Conservation (phyloP, 2,329 filamentous ascomycete species). For the Fusarium decemcellulare region DNA sequence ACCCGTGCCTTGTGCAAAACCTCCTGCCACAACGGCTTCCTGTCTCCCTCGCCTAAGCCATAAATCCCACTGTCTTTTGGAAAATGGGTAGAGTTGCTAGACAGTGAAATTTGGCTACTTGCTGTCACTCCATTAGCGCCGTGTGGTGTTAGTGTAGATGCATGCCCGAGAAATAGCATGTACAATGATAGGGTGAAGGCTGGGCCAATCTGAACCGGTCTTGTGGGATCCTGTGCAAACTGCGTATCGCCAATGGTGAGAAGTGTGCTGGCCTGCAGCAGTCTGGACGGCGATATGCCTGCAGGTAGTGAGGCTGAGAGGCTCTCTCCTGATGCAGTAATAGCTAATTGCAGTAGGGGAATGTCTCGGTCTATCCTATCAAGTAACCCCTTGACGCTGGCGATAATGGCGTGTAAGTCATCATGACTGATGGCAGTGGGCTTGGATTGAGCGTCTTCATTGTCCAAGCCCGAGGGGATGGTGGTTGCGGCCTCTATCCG, state of each 20-base stretch:
- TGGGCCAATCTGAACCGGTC: slow-evolving; percentile 86
- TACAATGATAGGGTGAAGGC: slow-evolving; percentile 90
- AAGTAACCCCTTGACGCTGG: slow-evolving; percentile 82
- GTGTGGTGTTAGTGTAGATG: slow-evolving; percentile 52
- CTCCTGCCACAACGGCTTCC: slow-evolving; percentile 90
- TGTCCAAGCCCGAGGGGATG: slow-evolving; percentile 66
- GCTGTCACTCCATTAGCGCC: slow-evolving; percentile 2
- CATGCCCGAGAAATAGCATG: slow-evolving; percentile 92
- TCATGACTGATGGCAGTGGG: slow-evolving; percentile 62
- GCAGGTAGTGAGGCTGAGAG: slow-evolving; percentile 84
- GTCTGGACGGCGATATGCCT: slow-evolving; percentile 88
- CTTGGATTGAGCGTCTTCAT: slow-evolving; percentile 56
- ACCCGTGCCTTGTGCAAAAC: slow-evolving; percentile 94
- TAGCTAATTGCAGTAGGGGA: slow-evolving; percentile 91
- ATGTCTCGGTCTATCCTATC: slow-evolving; percentile 90
- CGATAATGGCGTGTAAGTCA: slow-evolving; percentile 79
- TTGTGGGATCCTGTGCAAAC: slow-evolving; percentile 75
- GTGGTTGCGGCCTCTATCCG: slow-evolving; percentile 79
- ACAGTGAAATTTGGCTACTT: neutral
- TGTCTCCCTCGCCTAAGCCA: slow-evolving; percentile 59
- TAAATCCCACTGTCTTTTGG: slow-evolving; percentile 31
- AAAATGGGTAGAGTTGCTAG: neutral
- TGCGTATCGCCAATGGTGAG: slow-evolving; percentile 89
- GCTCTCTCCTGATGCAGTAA: slow-evolving; percentile 92
- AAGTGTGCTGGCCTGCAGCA: slow-evolving; percentile 94